Evolutionary conservation across 306 rosid genomes (phyloP), one percentile per base, ranked within the genome.

Genomic region (Lotus japonicus): DNA sequence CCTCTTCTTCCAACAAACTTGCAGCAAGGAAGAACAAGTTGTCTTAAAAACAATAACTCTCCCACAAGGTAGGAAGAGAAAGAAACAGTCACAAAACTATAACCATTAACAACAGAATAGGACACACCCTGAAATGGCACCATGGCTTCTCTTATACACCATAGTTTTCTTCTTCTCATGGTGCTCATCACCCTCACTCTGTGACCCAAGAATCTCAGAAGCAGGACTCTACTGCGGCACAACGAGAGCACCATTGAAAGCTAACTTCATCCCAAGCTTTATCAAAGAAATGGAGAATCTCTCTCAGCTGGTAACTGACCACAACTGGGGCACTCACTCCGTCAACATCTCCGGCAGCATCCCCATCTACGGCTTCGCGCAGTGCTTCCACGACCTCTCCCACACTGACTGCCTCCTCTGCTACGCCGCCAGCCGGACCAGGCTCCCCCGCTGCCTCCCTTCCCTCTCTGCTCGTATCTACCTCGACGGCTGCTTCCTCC

Each of bases 401-500:
- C 88, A 81, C 66, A 87, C 84, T 0, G 96, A 92, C 18, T 92
- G 98, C 66, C 89, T 87, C 13, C 92, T 85, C 66, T 92, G 98
- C 80, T 87, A 75, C 50, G 86, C 96, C 0, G 90, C 92, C 0
- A 70, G 86, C 72, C 92, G 98, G 2, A 92, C 96, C 4, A 65
- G 49, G 23, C 84, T 92, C 38, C 98, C 98, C 0, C 86, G 86
- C 26, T 92, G 98, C 72, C 95, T 92, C 19, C 96, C 96, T 6
- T 78, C 92, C 0, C 11, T 81, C 73, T 65, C 96, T 0, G 95
- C 92, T 1, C 74, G 84, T 21, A 82, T 92, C 14, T 89, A 53
- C 77, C 95, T 89, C n/a, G 98, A 92, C 16, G 98, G 98, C 6
- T 92, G 98, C 80, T 89, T 85, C 82, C 86, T 89, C 6, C 84